Conservation (phyloP, 306 rosid species). For the Luffa acutangula region DNA sequence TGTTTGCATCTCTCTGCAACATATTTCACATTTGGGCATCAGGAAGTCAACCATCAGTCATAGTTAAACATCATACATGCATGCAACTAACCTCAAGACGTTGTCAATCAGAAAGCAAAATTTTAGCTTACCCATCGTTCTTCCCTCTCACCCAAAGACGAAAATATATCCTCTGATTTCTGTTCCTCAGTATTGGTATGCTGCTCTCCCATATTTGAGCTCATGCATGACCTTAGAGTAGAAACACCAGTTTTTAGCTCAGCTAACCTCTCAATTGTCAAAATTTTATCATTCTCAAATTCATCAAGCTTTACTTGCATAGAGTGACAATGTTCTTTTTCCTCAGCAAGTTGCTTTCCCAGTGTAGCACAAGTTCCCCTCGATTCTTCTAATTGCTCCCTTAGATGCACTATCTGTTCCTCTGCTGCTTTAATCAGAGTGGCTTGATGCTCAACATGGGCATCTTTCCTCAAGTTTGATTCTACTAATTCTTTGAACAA, state of each 20-base stretch:
- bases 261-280: slow-evolving; percentile 55
- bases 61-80: slow-evolving; percentile 19
- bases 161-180: slow-evolving; percentile 26
- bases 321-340: slow-evolving; percentile 36
- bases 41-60: slow-evolving; percentile 21
- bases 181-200: slow-evolving; percentile 24
- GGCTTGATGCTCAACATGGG: slow-evolving; percentile 40
- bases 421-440: slow-evolving; percentile 42
- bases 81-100: slow-evolving; percentile 19
- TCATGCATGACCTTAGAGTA: slow-evolving; percentile 63
- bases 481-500: slow-evolving; percentile 41
- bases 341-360: slow-evolving; percentile 44
- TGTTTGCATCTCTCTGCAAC: slow-evolving; percentile 53
- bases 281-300: slow-evolving; percentile 44
- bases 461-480: slow-evolving; percentile 38
- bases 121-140: slow-evolving; percentile 51
- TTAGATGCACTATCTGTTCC: slow-evolving; percentile 20
- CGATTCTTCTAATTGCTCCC: slow-evolving; percentile 27
- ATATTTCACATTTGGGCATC: slow-evolving; percentile 29
- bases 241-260: slow-evolving; percentile 68
- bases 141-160: slow-evolving; percentile 25
- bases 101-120: slow-evolving; percentile 28
- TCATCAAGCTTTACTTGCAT: slow-evolving; percentile 54
- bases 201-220: slow-evolving; percentile 30
- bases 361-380: slow-evolving; percentile 37